phyloP scores from a whole-genome alignment of 1,139 yeast species.

The Sugiyamaella xylanicola region DNA sequence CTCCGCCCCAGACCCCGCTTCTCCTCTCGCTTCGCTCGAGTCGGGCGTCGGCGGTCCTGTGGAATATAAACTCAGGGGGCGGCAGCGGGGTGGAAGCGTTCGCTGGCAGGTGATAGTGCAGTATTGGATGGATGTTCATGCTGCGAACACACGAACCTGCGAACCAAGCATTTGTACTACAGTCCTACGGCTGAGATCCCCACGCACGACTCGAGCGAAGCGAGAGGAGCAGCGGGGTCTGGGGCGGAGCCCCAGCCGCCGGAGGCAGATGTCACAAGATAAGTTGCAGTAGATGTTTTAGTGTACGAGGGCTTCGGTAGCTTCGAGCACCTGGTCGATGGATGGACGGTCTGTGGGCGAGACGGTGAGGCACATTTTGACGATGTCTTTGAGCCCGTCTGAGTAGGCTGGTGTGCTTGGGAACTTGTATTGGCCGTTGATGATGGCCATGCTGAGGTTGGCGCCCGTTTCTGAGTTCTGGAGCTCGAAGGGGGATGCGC shows the following conservation, averaged over 20 bases:
- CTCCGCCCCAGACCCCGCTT: too few species aligned
- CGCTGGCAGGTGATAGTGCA: too few species aligned
- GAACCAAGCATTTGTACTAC: too few species aligned
- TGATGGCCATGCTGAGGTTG: conserved; percentile 72
- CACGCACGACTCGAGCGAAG: neutral
- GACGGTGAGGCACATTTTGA: conserved; percentile 60
- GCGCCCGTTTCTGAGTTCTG: conserved; percentile 83
- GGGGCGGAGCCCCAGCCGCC: conserved; percentile 17
- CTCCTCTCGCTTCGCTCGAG: too few species aligned
- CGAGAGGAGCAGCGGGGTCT: conserved; percentile 6
- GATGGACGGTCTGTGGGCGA: conserved; percentile 64
- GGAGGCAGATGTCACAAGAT: neutral
- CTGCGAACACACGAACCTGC: too few species aligned
- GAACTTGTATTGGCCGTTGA: conserved; percentile 66
- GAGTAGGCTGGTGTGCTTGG: conserved; percentile 63
- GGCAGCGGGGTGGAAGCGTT: too few species aligned
- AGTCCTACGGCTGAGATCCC: too few species aligned
- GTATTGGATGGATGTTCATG: too few species aligned
- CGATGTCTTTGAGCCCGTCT: conserved; percentile 55
- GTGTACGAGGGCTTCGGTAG: conserved; percentile 1
- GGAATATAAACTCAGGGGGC: too few species aligned
- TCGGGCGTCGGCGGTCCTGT: too few species aligned
- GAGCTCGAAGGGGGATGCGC: conserved; percentile 83
- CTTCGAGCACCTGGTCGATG: conserved; percentile 55
- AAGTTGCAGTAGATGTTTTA: neutral